Evolutionary conservation across 495 filamentous ascomycete genomes (phyloP).

Genomic region (Aspergillus olivimuriae): DNA sequence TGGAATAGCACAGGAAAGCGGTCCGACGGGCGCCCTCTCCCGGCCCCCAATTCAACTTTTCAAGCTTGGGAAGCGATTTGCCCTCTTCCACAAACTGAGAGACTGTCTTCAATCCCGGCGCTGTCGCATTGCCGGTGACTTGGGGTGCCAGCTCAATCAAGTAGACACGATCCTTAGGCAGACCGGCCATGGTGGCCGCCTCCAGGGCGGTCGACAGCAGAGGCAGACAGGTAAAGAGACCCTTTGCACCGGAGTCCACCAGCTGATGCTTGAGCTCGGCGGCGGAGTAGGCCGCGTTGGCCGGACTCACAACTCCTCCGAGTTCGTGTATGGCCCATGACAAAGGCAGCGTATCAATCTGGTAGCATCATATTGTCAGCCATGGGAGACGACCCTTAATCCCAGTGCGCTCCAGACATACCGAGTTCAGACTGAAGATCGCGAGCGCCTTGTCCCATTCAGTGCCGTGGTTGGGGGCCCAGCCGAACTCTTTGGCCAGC

Average conservation of each 20-base stretch:
- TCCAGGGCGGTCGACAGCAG: constrained; percentile 64
- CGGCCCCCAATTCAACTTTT: constrained; percentile 59
- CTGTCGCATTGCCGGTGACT: constrained; percentile 40
- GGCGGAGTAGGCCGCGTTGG: constrained; percentile 76
- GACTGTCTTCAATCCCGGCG: constrained; percentile 60
- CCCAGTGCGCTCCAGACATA: too few species aligned
- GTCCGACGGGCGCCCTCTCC: constrained; percentile 71
- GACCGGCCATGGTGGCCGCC: constrained; percentile 59
- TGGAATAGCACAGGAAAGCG: constrained; percentile 85
- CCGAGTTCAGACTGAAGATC: constrained; percentile 76
- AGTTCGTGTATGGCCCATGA: constrained; percentile 72
- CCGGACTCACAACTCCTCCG: constrained; percentile 68
- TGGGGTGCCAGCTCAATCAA: constrained; percentile 59
- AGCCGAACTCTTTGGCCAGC: constrained; percentile 66
- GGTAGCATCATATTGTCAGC: background rate
- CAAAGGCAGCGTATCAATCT: constrained; percentile 78
- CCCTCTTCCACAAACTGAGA: constrained; percentile 63
- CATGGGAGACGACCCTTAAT: too few species aligned
- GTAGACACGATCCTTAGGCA: constrained; percentile 68
- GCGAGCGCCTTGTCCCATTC: constrained; percentile 84
- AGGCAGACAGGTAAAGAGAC: constrained; percentile 72
- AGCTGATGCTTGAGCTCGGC: constrained; percentile 75
- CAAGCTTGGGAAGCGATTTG: constrained; percentile 52
- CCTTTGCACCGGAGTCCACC: constrained; percentile 65
- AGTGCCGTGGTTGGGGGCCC: constrained; percentile 64